These are phyloP conservation scores for Pseudogymnoascus sp. DNA, from an alignment of 2,329 filamentous ascomycete species.

Conservation along the genomic window DNA sequence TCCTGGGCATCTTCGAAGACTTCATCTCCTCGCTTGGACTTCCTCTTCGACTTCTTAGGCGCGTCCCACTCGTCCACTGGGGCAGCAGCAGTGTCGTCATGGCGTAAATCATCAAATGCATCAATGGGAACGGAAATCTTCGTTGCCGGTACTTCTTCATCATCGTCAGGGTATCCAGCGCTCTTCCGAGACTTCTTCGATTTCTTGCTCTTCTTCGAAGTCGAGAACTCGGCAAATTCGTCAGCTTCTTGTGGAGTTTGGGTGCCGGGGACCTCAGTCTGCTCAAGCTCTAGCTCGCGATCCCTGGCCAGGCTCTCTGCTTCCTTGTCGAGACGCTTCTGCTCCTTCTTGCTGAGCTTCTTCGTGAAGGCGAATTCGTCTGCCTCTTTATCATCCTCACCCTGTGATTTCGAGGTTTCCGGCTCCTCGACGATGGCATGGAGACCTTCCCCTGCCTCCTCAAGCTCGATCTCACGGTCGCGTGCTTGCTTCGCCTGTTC, in stretches of 20 bases:
- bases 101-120: conserved; percentile 26
- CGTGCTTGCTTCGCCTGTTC: conserved; percentile 18
- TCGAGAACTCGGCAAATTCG: conserved; percentile 21
- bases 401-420: neutral
- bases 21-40: conserved; percentile 30
- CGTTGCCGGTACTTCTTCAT: conserved; percentile 16
- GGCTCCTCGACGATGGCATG: neutral
- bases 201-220: conserved; percentile 20
- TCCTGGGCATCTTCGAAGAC: conserved; percentile 33
- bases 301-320: neutral
- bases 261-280: neutral
- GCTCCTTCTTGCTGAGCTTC: conserved; percentile 15
- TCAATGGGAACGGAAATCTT: conserved; percentile 28
- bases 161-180: neutral
- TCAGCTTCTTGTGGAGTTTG: conserved; percentile 9
- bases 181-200: conserved; percentile 14
- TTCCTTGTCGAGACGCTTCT: conserved; percentile 5
- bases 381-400: neutral
- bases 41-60: conserved; percentile 31
- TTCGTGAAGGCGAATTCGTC: conserved; percentile 18
- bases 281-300: neutral
- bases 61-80: conserved; percentile 30
- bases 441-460: neutral
- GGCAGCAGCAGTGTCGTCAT: conserved; percentile 18
- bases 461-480: neutral